Evolutionary conservation across 208 protist genomes (phyloP).

Genomic region (Lotmaria passim): DNA sequence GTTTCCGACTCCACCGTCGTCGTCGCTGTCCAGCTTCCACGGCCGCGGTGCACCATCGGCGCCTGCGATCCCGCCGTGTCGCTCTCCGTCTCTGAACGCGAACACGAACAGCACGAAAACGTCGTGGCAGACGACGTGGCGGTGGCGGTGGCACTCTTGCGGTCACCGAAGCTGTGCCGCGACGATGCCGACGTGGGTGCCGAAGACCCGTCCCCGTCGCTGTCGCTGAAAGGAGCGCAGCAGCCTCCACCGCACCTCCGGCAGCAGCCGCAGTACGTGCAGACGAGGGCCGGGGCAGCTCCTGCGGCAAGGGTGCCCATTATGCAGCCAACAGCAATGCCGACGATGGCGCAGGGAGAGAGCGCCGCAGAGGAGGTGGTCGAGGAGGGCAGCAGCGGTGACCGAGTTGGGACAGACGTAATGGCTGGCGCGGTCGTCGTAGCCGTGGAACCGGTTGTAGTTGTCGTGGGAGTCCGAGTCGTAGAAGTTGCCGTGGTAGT

Average conservation of each 20-base stretch:
- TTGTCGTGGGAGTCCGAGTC: too few relatives aligned
- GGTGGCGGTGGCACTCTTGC: not conserved
- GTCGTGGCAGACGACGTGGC: not conserved
- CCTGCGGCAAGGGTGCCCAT: not conserved
- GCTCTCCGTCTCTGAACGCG: not conserved
- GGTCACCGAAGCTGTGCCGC: not conserved
- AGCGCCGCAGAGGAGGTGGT: not conserved
- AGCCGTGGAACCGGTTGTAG: too few relatives aligned
- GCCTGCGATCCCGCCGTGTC: not conserved
- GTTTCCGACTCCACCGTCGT: not conserved
- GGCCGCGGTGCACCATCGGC: not conserved
- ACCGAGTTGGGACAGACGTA: too few relatives aligned
- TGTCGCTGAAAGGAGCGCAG: not conserved
- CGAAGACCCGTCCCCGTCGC: not conserved
- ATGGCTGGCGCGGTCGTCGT: not conserved
- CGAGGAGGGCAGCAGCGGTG: not conserved
- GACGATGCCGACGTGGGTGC: not conserved
- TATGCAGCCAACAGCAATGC: not conserved
- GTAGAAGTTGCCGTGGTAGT: too few relatives aligned
- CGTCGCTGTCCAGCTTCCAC: not conserved
- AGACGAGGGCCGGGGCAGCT: not conserved
- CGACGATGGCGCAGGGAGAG: not conserved
- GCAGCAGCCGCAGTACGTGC: constrained; percentile 1
- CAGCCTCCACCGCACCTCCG: constrained; percentile 1
- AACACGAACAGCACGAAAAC: too few relatives aligned